Evolutionary conservation across 176 grass and related monocot genomes (phyloP).

Genomic region (Carex littledalei): DNA sequence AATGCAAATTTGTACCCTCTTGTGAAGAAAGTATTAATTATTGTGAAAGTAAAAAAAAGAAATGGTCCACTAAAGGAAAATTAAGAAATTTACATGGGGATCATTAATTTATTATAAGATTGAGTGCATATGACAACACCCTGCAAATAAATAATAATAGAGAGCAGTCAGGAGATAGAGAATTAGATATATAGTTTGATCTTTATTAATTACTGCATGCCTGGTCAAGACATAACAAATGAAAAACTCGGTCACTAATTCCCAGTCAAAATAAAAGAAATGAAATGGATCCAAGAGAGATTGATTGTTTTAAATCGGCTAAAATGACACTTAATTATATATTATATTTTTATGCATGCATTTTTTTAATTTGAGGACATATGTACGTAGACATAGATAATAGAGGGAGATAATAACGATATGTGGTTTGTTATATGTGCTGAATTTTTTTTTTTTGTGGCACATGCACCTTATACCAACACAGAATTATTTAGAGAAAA

Average conservation of each 20-base stretch:
- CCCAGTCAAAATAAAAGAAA: not conserved
- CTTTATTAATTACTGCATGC: not conserved
- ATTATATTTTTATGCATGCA: not conserved
- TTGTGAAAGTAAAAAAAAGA: not conserved
- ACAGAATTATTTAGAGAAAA: too few relatives aligned
- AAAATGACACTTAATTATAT: not conserved
- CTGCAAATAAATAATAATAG: not conserved
- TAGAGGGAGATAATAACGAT: too few relatives aligned
- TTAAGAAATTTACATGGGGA: not conserved
- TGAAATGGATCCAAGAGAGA: not conserved
- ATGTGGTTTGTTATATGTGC: too few relatives aligned
- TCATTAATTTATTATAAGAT: not conserved
- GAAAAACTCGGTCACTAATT: not conserved
- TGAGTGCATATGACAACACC: not conserved
- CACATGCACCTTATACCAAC: too few relatives aligned
- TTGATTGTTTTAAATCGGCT: not conserved
- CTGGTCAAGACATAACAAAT: not conserved
- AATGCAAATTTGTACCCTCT: too few relatives aligned
- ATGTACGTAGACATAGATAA: too few relatives aligned
- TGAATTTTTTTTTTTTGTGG: too few relatives aligned
- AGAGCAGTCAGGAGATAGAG: not conserved
- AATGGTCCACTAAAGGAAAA: not conserved
- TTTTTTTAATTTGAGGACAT: too few relatives aligned
- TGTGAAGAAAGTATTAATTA: too few relatives aligned
- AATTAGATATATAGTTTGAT: not conserved